These are phyloP conservation scores for Fusarium longipes DNA, from an alignment of 2,329 filamentous ascomycete genomes.

Conservation along the genomic window DNA sequence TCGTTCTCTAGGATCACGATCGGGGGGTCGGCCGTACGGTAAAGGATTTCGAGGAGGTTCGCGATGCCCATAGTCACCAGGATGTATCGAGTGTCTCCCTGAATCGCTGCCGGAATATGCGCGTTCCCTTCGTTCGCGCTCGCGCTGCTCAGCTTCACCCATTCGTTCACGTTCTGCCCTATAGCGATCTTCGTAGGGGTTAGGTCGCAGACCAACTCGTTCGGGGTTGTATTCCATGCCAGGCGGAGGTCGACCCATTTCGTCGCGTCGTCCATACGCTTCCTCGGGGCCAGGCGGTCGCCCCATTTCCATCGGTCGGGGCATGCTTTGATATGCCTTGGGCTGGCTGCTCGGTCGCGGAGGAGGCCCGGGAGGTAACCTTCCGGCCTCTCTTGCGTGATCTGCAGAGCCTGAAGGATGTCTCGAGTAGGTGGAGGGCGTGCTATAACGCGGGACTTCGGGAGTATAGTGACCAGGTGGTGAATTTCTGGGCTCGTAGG, in stretches of 20 bases:
- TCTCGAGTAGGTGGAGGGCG: slow-evolving; percentile 67
- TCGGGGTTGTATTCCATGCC: slow-evolving; percentile 66
- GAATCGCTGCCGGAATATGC: slow-evolving; percentile 63
- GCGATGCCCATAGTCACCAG: slow-evolving; percentile 55
- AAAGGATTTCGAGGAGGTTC: slow-evolving; percentile 59
- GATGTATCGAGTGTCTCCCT: slow-evolving; percentile 55
- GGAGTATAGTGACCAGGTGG: slow-evolving; percentile 66
- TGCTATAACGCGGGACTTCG: slow-evolving; percentile 68
- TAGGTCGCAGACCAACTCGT: slow-evolving; percentile 57
- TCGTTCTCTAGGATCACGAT: slow-evolving; percentile 55
- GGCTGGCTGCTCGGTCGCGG: slow-evolving; percentile 64
- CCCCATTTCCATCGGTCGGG: slow-evolving; percentile 60
- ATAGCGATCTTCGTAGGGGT: slow-evolving; percentile 65
- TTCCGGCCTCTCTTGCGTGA: slow-evolving; percentile 53
- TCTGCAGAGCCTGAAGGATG: slow-evolving; percentile 62
- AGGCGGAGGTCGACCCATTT: slow-evolving; percentile 53
- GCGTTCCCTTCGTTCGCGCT: slow-evolving; percentile 58
- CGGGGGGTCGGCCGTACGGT: slow-evolving; percentile 58
- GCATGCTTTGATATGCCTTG: slow-evolving; percentile 59
- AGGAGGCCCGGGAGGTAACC: slow-evolving; percentile 56
- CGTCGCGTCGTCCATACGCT: slow-evolving; percentile 63
- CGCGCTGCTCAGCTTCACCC: slow-evolving; percentile 57
- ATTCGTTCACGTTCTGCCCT: slow-evolving; percentile 61
- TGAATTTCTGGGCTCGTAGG: slow-evolving; percentile 63
- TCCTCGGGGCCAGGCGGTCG: slow-evolving; percentile 56